Evolutionary conservation across 768 basidiomycete species (phyloP), one percentile per base, ranked within the genome.

Genomic region (Naganishia onofrii): DNA sequence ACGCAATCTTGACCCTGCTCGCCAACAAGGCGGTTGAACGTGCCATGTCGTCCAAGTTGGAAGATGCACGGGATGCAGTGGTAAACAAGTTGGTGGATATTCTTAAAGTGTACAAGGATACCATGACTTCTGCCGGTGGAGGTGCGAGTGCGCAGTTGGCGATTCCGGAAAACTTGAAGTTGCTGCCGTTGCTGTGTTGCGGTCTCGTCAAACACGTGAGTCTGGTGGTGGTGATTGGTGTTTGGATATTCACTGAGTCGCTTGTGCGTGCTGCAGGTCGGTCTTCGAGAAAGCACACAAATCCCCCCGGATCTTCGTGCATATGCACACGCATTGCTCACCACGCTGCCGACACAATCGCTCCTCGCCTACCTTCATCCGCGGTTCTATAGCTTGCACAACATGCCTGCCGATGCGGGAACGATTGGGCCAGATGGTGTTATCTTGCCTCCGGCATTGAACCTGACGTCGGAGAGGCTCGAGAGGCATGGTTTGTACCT

Each of bases 301-400:
- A 98, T 99, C 79, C 93, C 95, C 38, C 91, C 95, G 10, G 96
- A 99, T 82, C 88, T 99, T 60, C 85, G 96, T 73, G 90, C 93
- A 12, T 98, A 98, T 77, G 92, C 96, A 1, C 94, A 97, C 81
- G 89, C 90, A 7, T 83, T 99, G 42, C 84, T 98, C 74, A 92
- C 92, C 0, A 91, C 93, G 9, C 80, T 98, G 60, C 96, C 96
- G 0, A 89, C 92, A 2, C 92, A 99, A 84, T 81, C 89, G 10
- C 86, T 99, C 58, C 85, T 98, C 68, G 93, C 96, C 0, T 98
- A 96, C 81, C 86, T 98, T 74, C 91, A 98, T 82, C 94, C 96
- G 3, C 86, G 86, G 19, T 96, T 99, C 85, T 98, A 95, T 82
- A 90, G 93, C 4, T 83, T 99, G 71, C 95, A 98, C 83, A 93